Base-by-base conservation (phyloP, 2,329 filamentous ascomycete genomes). In the Fonsecaea monophora region DNA sequence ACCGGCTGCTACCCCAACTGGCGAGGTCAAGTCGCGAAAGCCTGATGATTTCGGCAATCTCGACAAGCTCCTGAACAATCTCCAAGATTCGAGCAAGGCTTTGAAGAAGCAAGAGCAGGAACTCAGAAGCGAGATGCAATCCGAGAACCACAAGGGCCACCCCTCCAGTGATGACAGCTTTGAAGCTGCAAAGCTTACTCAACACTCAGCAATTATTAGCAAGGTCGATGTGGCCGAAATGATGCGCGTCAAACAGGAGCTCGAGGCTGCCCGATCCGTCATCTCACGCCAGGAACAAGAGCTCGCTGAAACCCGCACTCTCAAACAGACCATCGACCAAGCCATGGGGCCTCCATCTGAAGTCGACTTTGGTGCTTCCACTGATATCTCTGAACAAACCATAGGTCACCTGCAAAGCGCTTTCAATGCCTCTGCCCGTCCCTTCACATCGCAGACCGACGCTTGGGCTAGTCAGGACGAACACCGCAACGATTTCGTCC, bases 51-150 rank as follows among this genome's bases (percentile, higher is more conserved):
- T 68, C 35, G 67, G 73, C 30, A 74, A 74, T 4, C 71, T 93
- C 21, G 67, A 74, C 53, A 74, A 75, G 12, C 72, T 93, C 60
- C 81, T 93, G 70, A 87, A 89, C 64, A 90, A 89, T 75, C 83
- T 94, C 56, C 87, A 87, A n/a, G 89, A 93, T 76, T 90, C 92
- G 74, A 87, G 90, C 74, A 81, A 81, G 53, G 76, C 83, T n/a
- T 78, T 89, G 58, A 82, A 82, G 59, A 84, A 87, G 76, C 87
- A 90, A 74, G 85, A 84, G 68, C 82, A 86, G 65, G 82, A 82
- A 60, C 75, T 86, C 53, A 65, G 71, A 38, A 68, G 58, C 38
- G 62, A 71, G 32, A 57, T 67, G 34, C 68, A 67, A 7, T 64
- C 69, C 42, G 68, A 71, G 21, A 66, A 56, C 42, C 59, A 70